phyloP scores from a whole-genome alignment of 768 basidiomycete genomes.

The Tricholoma bakamatsutake region DNA sequence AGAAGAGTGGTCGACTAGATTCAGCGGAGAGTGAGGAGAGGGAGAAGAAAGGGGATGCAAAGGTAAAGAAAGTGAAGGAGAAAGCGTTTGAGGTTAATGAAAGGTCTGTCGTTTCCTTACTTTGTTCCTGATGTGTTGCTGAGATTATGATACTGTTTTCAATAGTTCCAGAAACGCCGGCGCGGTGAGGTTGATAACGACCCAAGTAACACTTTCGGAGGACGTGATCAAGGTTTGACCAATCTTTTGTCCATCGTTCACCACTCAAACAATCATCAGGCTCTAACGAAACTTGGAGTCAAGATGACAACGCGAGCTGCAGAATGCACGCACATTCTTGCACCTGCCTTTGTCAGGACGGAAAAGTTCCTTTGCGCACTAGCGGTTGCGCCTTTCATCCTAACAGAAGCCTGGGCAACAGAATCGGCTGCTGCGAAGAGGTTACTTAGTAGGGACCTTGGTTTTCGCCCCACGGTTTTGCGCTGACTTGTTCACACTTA shows the following conservation, averaged over 20 bases:
- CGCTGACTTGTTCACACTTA: constrained; percentile 20
- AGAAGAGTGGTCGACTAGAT: constrained; percentile 9
- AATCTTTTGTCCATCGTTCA: not conserved
- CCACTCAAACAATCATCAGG: constrained; percentile 30
- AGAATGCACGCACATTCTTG: constrained; percentile 79
- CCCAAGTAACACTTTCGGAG: constrained; percentile 54
- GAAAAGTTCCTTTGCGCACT: constrained; percentile 86
- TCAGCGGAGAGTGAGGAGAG: constrained; percentile 8
- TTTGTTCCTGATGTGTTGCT: not conserved
- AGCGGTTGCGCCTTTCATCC: constrained; percentile 51
- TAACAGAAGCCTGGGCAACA: constrained; percentile 65
- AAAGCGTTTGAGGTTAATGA: constrained; percentile 10
- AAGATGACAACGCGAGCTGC: constrained; percentile 51
- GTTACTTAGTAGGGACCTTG: constrained; percentile 53
- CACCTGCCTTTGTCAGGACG: constrained; percentile 65
- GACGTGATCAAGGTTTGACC: constrained; percentile 52
- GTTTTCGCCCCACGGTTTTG: not conserved
- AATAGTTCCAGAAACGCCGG: constrained; percentile 9
- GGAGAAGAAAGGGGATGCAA: constrained; percentile 2
- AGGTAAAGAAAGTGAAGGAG: constrained; percentile 17
- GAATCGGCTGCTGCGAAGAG: constrained; percentile 49
- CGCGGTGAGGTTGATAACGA: constrained; percentile 56
- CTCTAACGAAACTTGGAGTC: constrained; percentile 58
- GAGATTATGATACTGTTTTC: not conserved
- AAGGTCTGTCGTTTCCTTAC: constrained; percentile 1